A percentile compares a stretch with the other conserved stretches of the same genome.
Evolutionary conservation across 208 protist species (phyloP).

Genomic region (Acanthamoeba lenticulata): DNA sequence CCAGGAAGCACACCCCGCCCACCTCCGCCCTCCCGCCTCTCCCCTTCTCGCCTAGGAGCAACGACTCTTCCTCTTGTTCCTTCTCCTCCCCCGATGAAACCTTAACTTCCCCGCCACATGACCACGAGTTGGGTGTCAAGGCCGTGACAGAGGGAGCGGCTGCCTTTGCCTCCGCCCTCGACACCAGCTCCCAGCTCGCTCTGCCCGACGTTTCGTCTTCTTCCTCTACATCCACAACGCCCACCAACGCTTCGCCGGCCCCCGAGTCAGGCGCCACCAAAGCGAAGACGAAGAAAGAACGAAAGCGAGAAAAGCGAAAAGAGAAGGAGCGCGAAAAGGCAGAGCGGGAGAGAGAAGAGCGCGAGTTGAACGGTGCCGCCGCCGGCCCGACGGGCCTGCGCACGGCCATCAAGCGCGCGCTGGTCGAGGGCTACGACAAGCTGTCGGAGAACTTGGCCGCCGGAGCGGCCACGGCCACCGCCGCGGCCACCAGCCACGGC

Average conservation of each 20-base stretch:
- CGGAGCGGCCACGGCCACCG: neutral
- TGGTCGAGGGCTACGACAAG: slow-evolving; percentile 27
- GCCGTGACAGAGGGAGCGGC: neutral
- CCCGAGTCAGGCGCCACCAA: neutral
- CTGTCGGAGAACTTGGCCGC: neutral
- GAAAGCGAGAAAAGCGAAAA: neutral
- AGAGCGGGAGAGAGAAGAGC: neutral
- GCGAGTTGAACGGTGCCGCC: neutral
- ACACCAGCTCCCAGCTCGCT: neutral
- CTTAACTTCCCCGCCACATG: too few species aligned
- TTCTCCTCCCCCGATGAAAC: too few species aligned
- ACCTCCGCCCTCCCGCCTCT: neutral
- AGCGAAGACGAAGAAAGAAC: neutral
- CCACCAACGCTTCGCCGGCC: neutral
- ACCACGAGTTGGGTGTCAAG: neutral
- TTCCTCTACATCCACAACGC: neutral
- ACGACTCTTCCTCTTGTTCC: too few species aligned
- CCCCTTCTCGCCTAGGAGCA: neutral
- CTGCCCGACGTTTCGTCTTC: neutral
- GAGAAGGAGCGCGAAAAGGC: neutral
- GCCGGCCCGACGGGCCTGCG: neutral
- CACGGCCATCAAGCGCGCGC: slow-evolving; percentile 18
- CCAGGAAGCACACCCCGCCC: neutral
- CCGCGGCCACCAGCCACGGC: neutral
- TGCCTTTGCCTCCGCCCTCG: neutral